These are phyloP conservation scores for Aphanomyces euteiches DNA, from an alignment of 352 stramenopile genomes.

Conservation along the genomic window DNA sequence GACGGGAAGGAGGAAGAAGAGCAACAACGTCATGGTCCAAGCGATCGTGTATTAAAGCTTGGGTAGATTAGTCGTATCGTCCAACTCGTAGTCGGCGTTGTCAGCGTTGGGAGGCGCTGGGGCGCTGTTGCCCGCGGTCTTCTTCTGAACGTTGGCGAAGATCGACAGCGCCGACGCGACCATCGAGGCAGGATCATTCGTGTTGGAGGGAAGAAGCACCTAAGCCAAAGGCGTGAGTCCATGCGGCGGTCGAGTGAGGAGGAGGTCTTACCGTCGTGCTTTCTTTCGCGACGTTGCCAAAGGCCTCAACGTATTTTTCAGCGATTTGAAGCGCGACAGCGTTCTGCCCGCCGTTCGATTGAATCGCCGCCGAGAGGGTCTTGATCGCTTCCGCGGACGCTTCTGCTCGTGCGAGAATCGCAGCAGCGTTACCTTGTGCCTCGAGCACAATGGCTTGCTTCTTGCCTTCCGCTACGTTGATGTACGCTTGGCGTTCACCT, in stretches of 20 bases:
- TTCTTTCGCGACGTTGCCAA: slow-evolving; percentile 87
- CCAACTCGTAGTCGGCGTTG: slow-evolving; percentile 26
- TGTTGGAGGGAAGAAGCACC: slow-evolving; percentile 71
- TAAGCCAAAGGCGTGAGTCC: not conserved
- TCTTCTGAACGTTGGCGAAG: slow-evolving; percentile 84
- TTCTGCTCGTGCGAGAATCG: slow-evolving; percentile 75
- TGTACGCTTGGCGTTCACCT: slow-evolving; percentile 66
- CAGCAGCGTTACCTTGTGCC: slow-evolving; percentile 79
- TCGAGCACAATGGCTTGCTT: slow-evolving; percentile 83
- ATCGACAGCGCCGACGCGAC: slow-evolving; percentile 85
- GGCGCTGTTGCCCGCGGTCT: slow-evolving; percentile 4
- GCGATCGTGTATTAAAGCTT: too few species aligned
- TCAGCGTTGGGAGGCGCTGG: not conserved
- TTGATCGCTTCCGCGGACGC: slow-evolving; percentile 80
- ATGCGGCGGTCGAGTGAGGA: slow-evolving; percentile 11
- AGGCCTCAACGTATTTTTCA: slow-evolving; percentile 91
- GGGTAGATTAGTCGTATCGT: not conserved
- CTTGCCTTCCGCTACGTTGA: slow-evolving; percentile 89
- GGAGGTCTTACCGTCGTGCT: slow-evolving; percentile 52
- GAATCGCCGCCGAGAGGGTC: slow-evolving; percentile 67
- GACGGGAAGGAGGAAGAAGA: too few species aligned
- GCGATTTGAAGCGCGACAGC: slow-evolving; percentile 83
- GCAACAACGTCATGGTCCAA: too few species aligned
- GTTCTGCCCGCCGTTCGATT: slow-evolving; percentile 61
- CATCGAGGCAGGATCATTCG: slow-evolving; percentile 84